Evolutionary conservation across 805 yeast genomes (phyloP).

Genomic region (Candida mattraensis): DNA sequence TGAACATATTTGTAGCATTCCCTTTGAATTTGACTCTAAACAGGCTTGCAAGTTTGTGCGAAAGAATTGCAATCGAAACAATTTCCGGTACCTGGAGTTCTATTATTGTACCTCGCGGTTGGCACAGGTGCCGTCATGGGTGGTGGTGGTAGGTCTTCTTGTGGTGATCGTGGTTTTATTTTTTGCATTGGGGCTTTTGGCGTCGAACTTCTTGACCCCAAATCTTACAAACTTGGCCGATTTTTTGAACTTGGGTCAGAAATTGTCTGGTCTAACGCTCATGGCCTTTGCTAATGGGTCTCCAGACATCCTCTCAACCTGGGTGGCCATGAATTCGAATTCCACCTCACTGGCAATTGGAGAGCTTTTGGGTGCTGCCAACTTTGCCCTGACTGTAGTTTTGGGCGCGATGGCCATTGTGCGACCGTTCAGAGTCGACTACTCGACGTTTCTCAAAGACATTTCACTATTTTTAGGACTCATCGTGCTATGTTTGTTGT

Average conservation of each 20-base stretch:
- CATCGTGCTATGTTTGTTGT: slow-evolving; percentile 47
- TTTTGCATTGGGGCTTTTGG: slow-evolving; percentile 68
- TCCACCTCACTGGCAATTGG: slow-evolving; percentile 56
- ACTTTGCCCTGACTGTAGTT: slow-evolving; percentile 52
- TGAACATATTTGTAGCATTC: slow-evolving; percentile 5
- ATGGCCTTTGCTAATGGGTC: slow-evolving; percentile 91
- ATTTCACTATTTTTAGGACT: slow-evolving; percentile 53
- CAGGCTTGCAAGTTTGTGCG: slow-evolving; percentile 23
- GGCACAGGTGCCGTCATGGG: slow-evolving; percentile 8
- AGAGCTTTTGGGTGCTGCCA: slow-evolving; percentile 54
- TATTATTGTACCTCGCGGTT: slow-evolving; percentile 27
- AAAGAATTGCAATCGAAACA: slow-evolving; percentile 19
- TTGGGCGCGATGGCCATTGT: slow-evolving; percentile 49
- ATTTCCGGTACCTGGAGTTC: slow-evolving; percentile 22
- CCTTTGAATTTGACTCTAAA: slow-evolving; percentile 8
- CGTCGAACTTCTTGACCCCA: slow-evolving; percentile 81
- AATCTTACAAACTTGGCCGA: slow-evolving; percentile 67
- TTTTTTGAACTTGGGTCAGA: slow-evolving; percentile 63
- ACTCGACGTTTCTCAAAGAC: slow-evolving; percentile 58
- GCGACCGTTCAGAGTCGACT: slow-evolving; percentile 50
- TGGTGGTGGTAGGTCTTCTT: slow-evolving; percentile 11
- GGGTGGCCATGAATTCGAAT: slow-evolving; percentile 73
- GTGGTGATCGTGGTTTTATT: slow-evolving; percentile 44
- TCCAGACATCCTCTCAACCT: slow-evolving; percentile 85
- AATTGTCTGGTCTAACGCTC: slow-evolving; percentile 81